These are phyloP conservation scores for Candida hungchunana DNA, from an alignment of 805 yeast species.

Conservation along the genomic window DNA sequence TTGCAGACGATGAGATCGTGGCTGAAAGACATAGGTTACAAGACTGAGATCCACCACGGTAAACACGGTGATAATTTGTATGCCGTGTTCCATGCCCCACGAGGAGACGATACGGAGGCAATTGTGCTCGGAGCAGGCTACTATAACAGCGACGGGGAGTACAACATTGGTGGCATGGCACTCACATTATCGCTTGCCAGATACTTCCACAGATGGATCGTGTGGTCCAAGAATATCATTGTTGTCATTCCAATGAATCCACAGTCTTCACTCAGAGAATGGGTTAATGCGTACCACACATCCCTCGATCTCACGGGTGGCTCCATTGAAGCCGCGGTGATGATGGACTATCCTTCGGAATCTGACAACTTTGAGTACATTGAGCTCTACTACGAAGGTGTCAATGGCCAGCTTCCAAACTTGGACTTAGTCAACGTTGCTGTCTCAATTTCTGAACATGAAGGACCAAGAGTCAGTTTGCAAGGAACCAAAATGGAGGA, in stretches of 20 bases:
- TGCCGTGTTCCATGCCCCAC: conserved; percentile 84
- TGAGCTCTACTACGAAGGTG: conserved; percentile 78
- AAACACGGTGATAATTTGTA: conserved; percentile 50
- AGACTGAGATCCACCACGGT: conserved; percentile 43
- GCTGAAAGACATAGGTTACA: conserved; percentile 70
- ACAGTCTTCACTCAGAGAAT: conserved; percentile 61
- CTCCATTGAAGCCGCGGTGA: conserved; percentile 83
- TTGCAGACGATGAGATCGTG: conserved; percentile 43
- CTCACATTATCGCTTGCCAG: conserved; percentile 68
- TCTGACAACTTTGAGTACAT: conserved; percentile 67
- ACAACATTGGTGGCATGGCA: conserved; percentile 79
- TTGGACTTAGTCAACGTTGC: conserved; percentile 85
- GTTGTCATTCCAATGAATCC: conserved; percentile 78
- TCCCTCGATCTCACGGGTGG: conserved; percentile 87
- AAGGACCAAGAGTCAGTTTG: conserved; percentile 63
- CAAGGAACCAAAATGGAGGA: conserved; percentile 52
- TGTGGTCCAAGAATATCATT: conserved; percentile 94
- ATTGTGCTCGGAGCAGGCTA: conserved; percentile 90
- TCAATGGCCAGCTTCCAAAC: conserved; percentile 95
- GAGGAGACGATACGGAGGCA: conserved; percentile 96
- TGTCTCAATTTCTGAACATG: conserved; percentile 68
- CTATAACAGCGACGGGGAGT: conserved; percentile 57
- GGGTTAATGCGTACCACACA: conserved; percentile 95
- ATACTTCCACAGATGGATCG: conserved; percentile 78
- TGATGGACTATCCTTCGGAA: conserved; percentile 68